These are phyloP conservation scores for Pulchroboletus neoregius DNA, from an alignment of 1,284 basidiomycete genomes.

Conservation along the genomic window DNA sequence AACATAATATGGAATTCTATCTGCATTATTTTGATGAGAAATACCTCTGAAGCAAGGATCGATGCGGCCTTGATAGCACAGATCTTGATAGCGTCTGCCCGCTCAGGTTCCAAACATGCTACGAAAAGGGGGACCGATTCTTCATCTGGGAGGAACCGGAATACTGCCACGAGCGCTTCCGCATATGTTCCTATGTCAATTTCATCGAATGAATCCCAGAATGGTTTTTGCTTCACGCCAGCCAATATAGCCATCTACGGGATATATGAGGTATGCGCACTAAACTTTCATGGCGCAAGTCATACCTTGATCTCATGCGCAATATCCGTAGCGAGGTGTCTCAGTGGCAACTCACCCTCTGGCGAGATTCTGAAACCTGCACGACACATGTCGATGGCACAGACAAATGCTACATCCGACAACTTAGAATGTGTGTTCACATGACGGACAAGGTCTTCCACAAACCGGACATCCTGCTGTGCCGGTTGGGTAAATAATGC, in stretches of 20 bases:
- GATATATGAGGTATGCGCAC: conserved; percentile 5
- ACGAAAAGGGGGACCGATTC: conserved; percentile 59
- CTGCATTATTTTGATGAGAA: conserved; percentile 9
- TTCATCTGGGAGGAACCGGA: conserved; percentile 62
- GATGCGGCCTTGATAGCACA: conserved; percentile 63
- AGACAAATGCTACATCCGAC: conserved; percentile 65
- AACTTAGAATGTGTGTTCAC: conserved; percentile 49
- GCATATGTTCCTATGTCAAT: conserved; percentile 79
- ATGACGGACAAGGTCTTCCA: conserved; percentile 54
- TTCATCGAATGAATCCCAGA: conserved; percentile 68
- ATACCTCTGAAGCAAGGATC: conserved; percentile 31
- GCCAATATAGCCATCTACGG: conserved; percentile 45
- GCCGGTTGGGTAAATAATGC: conserved; percentile 5
- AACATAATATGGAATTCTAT: conserved; percentile 8
- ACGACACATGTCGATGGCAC: conserved; percentile 78
- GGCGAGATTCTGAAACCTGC: conserved; percentile 70
- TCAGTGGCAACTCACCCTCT: conserved; percentile 65
- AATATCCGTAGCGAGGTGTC: conserved; percentile 66
- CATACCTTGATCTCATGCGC: conserved; percentile 75
- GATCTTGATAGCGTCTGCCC: conserved; percentile 78
- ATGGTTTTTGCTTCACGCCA: conserved; percentile 52
- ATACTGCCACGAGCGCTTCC: conserved; percentile 69
- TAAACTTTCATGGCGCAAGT: background rate
- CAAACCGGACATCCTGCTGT: conserved; percentile 50
- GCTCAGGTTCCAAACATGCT: conserved; percentile 66